phyloP scores from a whole-genome alignment of 148 eudicot genomes.

The Cornus kousa region DNA sequence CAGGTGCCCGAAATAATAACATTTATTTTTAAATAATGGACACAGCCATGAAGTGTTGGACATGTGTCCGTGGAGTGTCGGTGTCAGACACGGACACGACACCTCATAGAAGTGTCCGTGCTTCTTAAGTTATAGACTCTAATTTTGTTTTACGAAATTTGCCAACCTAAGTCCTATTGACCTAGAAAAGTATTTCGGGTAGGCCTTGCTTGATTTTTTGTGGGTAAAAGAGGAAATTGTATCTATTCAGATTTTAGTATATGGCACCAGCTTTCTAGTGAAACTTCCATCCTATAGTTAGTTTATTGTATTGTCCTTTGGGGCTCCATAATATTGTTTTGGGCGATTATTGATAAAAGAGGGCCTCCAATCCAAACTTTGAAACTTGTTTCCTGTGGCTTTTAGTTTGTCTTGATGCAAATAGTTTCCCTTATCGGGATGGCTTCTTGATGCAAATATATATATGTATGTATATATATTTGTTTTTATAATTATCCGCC shows the following conservation, averaged over 20 bases:
- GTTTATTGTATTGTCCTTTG: background rate
- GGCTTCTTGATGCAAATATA: background rate
- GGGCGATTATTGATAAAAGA: background rate
- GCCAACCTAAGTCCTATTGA: too few species aligned
- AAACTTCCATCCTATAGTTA: background rate
- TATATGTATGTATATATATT: background rate
- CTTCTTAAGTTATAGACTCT: too few species aligned
- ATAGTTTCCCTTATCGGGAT: background rate
- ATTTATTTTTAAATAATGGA: too few species aligned
- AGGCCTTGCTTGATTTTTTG: background rate
- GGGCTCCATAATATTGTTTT: background rate
- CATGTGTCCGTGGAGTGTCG: too few species aligned
- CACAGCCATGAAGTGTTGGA: too few species aligned
- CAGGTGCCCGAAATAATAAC: too few species aligned
- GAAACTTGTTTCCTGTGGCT: conserved; percentile 2
- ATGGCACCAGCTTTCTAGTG: background rate
- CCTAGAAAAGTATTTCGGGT: background rate
- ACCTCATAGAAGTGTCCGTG: too few species aligned
- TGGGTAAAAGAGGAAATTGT: background rate
- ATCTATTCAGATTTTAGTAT: background rate
- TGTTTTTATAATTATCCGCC: background rate
- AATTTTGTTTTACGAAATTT: too few species aligned
- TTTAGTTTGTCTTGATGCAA: background rate
- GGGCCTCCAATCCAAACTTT: conserved; percentile 1
- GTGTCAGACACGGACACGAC: too few species aligned